Evolutionary conservation across 176 grass and related monocot genomes (phyloP), one percentile per base, ranked within the genome.

Genomic region (Oryza australiensis): DNA sequence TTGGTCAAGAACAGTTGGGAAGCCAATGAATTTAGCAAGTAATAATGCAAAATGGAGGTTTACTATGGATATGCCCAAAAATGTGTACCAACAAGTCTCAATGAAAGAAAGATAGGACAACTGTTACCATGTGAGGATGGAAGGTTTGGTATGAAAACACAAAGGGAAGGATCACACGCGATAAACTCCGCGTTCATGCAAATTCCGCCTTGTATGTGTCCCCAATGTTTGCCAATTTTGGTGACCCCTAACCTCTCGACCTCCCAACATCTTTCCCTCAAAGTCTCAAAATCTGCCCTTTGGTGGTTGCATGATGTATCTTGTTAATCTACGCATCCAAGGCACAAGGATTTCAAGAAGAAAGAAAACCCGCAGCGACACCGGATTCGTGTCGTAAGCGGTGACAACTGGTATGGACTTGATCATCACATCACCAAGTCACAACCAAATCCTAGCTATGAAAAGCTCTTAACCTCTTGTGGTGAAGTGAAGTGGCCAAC

Each of bases 401-500:
- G 76, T 73, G 67, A 12, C 14, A 30, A 34, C 9, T 53, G 70
- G 22, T 3, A 60, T 20, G 41, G 42, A 32, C 42, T n/a, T 57
- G 35, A 82, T 64, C 51, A 82, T 64, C 51, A 70, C 80, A 83
- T 55, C 73, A 49, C 26, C 12, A 80, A 33, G 68, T 81, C 62
- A 75, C 70, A 60, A 66, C 12, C 30, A 72, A 30, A 68, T 80
- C 45, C 29, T 74, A n/a, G n/a, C n/a, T n/a, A 20, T 16, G 13
- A 74, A 43, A 65, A 66, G n/a, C 12, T 48, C 12, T 48, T 80
- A 40, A 53, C 55, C 38, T 79, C 22, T 38, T 55, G 53, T 65
- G 57, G 18, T 83, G 73, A 73, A 45, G 40, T 77, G 43, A 71
- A 88, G 80, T 70, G 74, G 74, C 59, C 30, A 55, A 30, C 60